Evolutionary conservation across 2,329 filamentous ascomycete species (phyloP).

Genomic region (Biscogniauxia sp.): DNA sequence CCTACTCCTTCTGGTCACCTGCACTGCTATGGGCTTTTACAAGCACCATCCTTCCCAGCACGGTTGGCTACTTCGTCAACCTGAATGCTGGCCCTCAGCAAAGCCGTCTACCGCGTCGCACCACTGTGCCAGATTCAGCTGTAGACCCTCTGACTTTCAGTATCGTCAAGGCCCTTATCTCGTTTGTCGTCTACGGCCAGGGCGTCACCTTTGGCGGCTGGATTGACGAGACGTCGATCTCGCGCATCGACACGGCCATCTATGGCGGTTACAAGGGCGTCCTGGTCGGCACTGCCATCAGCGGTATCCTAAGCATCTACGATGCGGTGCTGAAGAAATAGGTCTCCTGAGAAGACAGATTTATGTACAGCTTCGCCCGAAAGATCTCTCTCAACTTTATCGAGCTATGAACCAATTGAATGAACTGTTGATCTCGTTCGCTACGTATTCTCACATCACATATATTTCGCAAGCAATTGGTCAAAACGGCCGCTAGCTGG

Average conservation of each 20-base stretch:
- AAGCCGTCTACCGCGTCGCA: slow-evolving; percentile 44
- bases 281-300: slow-evolving; percentile 66
- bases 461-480: neutral
- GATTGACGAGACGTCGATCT: slow-evolving; percentile 58
- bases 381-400: neutral
- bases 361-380: neutral
- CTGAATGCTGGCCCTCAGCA: slow-evolving; percentile 54
- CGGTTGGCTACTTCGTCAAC: slow-evolving; percentile 89
- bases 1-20: slow-evolving; percentile 79
- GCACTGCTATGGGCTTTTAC: slow-evolving; percentile 74
- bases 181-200: slow-evolving; percentile 76
- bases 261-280: slow-evolving; percentile 71
- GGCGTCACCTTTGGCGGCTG: slow-evolving; percentile 62
- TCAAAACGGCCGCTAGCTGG: neutral
- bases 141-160: slow-evolving; percentile 90
- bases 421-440: neutral
- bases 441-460: neutral
- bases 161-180: slow-evolving; percentile 78
- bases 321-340: slow-evolving; percentile 74
- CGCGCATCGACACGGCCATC: slow-evolving; percentile 62
- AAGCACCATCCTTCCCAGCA: slow-evolving; percentile 65
- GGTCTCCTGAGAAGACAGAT: neutral
- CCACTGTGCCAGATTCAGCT: slow-evolving; percentile 49
- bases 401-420: neutral
- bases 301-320: slow-evolving; percentile 68